Evolutionary conservation across 2,329 filamentous ascomycete genomes (phyloP).

Genomic region (Alternaria atra): DNA sequence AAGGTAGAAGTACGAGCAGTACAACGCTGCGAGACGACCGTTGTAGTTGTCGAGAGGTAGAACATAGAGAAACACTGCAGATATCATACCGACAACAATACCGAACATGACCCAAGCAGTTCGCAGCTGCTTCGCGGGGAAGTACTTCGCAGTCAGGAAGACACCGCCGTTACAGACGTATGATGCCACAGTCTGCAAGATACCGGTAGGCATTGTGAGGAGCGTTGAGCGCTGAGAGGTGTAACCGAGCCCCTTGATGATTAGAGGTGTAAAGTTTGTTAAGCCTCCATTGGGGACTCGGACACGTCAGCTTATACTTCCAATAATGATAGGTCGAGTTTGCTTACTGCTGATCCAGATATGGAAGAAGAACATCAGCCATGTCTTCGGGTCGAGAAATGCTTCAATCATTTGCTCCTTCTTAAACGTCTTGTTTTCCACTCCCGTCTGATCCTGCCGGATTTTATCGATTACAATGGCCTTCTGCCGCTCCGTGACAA

Average conservation of each 20-base stretch:
- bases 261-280: constrained; percentile 40
- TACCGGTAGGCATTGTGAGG: constrained; percentile 39
- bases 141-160: constrained; percentile 42
- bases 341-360: constrained; percentile 33
- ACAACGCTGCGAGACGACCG: constrained; percentile 41
- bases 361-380: constrained; percentile 46
- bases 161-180: constrained; percentile 53
- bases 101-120: constrained; percentile 41
- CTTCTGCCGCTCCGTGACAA: constrained; percentile 47
- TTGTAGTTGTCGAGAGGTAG: constrained; percentile 36
- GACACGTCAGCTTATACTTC: neutral
- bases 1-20: constrained; percentile 37
- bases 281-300: constrained; percentile 49
- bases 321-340: neutral
- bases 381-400: constrained; percentile 53
- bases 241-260: constrained; percentile 49
- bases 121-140: constrained; percentile 26
- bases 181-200: constrained; percentile 45
- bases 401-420: constrained; percentile 57
- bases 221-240: constrained; percentile 38
- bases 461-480: constrained; percentile 44
- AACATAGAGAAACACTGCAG: constrained; percentile 39
- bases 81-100: constrained; percentile 37
- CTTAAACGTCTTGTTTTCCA: constrained; percentile 57
- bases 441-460: constrained; percentile 56